phyloP scores from a whole-genome alignment of 225 moss, liverwort and hornwort species.

The Climacium dendroides region DNA sequence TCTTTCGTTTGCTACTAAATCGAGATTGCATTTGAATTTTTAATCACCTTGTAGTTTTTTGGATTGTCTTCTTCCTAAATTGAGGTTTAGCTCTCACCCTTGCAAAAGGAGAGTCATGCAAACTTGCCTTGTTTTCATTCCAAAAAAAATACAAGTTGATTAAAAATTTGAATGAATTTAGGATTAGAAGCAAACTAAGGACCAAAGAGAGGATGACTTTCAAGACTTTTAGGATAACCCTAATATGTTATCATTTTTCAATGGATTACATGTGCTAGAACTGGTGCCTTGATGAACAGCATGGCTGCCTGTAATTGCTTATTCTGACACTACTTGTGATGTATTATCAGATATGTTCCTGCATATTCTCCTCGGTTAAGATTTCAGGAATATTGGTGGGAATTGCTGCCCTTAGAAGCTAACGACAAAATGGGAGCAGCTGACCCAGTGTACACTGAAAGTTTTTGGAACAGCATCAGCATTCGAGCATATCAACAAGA shows the following conservation, averaged over 20 bases:
- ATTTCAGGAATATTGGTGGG: constrained; percentile 58
- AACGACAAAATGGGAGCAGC: constrained; percentile 74
- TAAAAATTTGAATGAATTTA: neutral
- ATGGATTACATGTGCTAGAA: neutral
- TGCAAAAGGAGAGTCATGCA: neutral
- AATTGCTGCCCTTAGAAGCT: constrained; percentile 46
- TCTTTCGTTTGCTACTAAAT: neutral
- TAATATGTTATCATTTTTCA: neutral
- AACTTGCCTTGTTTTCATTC: neutral
- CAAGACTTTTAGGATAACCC: neutral
- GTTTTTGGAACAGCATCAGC: constrained; percentile 67
- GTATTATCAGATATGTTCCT: constrained; percentile 56
- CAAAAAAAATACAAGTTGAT: neutral
- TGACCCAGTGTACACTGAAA: constrained; percentile 92
- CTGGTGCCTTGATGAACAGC: neutral
- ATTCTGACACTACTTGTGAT: neutral
- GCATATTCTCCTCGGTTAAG: constrained; percentile 78
- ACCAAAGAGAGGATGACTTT: neutral
- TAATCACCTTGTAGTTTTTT: neutral
- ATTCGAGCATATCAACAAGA: constrained; percentile 66
- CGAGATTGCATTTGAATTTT: neutral
- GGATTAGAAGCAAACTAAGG: neutral
- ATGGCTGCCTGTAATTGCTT: neutral
- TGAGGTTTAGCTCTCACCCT: neutral
- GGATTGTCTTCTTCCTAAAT: neutral